A percentile compares a stretch with the other conserved stretches of the same genome.
Evolutionary conservation across 169 alveolate genomes (phyloP).

Genomic region (Plasmodium malariae): DNA sequence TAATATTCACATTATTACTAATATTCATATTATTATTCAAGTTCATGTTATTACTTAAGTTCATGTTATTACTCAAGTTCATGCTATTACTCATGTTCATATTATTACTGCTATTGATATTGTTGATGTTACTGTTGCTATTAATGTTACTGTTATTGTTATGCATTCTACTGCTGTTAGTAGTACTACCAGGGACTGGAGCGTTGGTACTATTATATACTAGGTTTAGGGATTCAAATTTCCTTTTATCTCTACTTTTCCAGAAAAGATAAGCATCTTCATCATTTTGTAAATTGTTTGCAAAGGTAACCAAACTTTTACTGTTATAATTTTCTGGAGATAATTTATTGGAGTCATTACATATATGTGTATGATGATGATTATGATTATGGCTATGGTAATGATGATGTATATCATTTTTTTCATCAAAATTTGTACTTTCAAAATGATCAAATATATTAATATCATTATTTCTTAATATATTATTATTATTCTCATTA

Average conservation of each 20-base stretch:
- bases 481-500: constrained; percentile 8
- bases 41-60: not conserved
- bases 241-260: constrained; percentile 33
- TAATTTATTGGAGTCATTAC: not conserved
- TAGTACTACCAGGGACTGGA: not conserved
- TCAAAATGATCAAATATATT: constrained; percentile 14
- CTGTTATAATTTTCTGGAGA: not conserved
- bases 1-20: too few species aligned
- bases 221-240: not conserved
- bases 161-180: too few species aligned
- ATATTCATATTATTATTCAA: not conserved
- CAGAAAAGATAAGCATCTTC: constrained; percentile 7
- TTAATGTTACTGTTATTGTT: too few species aligned
- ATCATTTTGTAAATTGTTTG: constrained; percentile 3
- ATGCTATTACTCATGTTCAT: not conserved
- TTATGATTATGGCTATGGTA: constrained; percentile 2
- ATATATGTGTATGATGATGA: not conserved
- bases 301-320: not conserved
- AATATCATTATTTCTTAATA: constrained; percentile 4
- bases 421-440: constrained; percentile 2
- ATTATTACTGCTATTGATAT: too few species aligned
- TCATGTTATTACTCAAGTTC: not conserved
- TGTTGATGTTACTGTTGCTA: too few species aligned
- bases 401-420: not conserved
- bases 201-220: not conserved